Base-by-base conservation (phyloP, 805 yeast genomes). In the Phaffomyces thermotolerans region DNA sequence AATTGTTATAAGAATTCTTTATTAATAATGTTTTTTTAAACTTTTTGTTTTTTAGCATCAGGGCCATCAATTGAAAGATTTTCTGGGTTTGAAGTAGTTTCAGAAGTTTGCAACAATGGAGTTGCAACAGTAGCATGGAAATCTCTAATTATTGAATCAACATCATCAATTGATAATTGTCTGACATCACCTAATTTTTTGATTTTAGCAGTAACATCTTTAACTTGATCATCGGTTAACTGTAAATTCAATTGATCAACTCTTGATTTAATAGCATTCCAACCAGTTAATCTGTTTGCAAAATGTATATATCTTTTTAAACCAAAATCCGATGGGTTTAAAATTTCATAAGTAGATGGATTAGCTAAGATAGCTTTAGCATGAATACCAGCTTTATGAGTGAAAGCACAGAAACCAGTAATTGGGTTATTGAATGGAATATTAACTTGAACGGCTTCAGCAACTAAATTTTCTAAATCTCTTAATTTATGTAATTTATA, bases 311-410 rank as follows among this genome's bases (percentile, higher is more conserved):
- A 91, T 64, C 99, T 81, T 44, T 95, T 81, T 63, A 91, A 78
- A 64, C 99, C 99, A 60, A 91, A 91, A 69, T 91, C 99, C 25
- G 84, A 71, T 45, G 99, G 99, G 64, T 84, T 84, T 64, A 91
- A 76, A 60, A 91, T 91, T 74, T 91, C 99, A 67, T 91, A 91
- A n/a, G 98, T 93, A 38, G 96, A 88, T 50, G 99, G 99, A 71
- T 91, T 93, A 46, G 99, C 99, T 53, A 91, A 78, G 56, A 91
- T 91, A 45, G 98, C 98, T 76, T 93, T 91, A 59, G 99, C 98
- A 66, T 91, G 99, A 64, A 91, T 90, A 68, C 99, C 99, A 46
- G 99, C 99, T 76, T 91, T 91, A 74, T 91, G 99, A 47, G 99
- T 91, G 73, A 91, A 91, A 37, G 99, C 99, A 75, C 98, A 93